Conservation (phyloP, 345 rosid species). For the Clausena lansium region DNA sequence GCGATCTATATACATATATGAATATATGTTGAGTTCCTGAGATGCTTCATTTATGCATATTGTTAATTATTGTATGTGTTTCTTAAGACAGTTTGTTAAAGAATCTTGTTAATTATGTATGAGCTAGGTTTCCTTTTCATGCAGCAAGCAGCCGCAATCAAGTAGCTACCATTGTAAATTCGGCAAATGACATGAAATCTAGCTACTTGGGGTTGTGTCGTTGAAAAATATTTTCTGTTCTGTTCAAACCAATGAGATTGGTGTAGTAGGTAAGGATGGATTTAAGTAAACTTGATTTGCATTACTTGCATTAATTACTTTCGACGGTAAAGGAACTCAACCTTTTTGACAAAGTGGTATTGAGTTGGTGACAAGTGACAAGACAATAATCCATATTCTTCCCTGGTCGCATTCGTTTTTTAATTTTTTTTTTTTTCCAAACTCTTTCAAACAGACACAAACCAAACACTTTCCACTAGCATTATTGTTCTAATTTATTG, state of each 20-base stretch:
- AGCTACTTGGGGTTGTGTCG: too few relatives aligned
- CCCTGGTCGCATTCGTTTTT: background rate
- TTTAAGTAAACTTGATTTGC: background rate
- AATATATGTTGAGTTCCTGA: too few relatives aligned
- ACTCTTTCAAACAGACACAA: background rate
- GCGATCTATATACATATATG: too few relatives aligned
- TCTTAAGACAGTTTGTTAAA: too few relatives aligned
- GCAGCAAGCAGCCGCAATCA: too few relatives aligned
- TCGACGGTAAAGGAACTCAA: constrained; percentile 5
- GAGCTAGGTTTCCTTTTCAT: too few relatives aligned
- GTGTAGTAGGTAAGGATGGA: constrained; percentile 10
- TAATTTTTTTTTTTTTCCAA: too few relatives aligned
- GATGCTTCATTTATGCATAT: too few relatives aligned
- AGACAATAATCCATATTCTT: constrained; percentile 6
- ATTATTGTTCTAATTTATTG: background rate
- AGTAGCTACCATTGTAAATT: too few relatives aligned
- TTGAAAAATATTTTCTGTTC: background rate
- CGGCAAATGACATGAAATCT: too few relatives aligned
- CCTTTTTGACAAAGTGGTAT: constrained; percentile 22
- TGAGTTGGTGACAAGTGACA: constrained; percentile 18
- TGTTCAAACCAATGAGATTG: background rate
- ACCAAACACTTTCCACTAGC: background rate
- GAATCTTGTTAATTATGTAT: too few relatives aligned
- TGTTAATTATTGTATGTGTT: too few relatives aligned
- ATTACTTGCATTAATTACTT: background rate